Evolutionary conservation across 1,284 basidiomycete genomes (phyloP), one percentile per base, ranked within the genome.

Genomic region (Agaricales sp.): DNA sequence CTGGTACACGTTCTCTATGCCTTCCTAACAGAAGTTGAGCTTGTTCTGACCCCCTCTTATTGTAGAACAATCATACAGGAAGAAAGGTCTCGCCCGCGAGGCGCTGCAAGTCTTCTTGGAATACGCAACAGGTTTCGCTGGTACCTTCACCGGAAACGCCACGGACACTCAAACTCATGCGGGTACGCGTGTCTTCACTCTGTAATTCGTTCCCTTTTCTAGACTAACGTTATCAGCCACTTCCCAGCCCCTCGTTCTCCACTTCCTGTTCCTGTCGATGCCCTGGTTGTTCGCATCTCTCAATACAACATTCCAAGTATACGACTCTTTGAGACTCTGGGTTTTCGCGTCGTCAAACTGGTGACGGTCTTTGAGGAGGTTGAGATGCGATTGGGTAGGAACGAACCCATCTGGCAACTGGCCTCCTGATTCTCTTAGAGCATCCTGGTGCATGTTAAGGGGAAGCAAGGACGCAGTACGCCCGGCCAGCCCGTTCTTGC

Each of bases 61-160:
- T 22, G 13, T 62, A 86, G 86, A 88, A 52, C 67, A 68, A 16
- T 62, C 61, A 0, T 84, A 75, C 60, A 71, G 78, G 25, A 73
- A 89, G 4, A 75, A 74, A 58, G 88, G 91, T 2, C 64, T 80
- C 38, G 88, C 87, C 0, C 52, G 67, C 1, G 77, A 84, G 56
- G 80, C 87, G 0, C 64, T 91, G 39, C 70, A 70, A 44, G 68
- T 89, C 2, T 73, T 89, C 67, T 64, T 87, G 48, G 67, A 70
- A 21, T 88, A 83, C 56, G 76, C 74, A 4, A 82, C 80, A 0
- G 68, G 66, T 11, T 8, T 2, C 53, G n/a, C 30, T 11, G n/a
- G 30, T n/a, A n/a, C 30, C 30, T 35, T 35, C 30, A n/a, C 11
- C n/a, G n/a, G 30, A 8, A n/a, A 35, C 11, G n/a, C 30, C 30